Evolutionary conservation across 2,329 filamentous ascomycete species (phyloP), one percentile per base, ranked within the genome.

Genomic region (Purpureocillium takamizusanense): DNA sequence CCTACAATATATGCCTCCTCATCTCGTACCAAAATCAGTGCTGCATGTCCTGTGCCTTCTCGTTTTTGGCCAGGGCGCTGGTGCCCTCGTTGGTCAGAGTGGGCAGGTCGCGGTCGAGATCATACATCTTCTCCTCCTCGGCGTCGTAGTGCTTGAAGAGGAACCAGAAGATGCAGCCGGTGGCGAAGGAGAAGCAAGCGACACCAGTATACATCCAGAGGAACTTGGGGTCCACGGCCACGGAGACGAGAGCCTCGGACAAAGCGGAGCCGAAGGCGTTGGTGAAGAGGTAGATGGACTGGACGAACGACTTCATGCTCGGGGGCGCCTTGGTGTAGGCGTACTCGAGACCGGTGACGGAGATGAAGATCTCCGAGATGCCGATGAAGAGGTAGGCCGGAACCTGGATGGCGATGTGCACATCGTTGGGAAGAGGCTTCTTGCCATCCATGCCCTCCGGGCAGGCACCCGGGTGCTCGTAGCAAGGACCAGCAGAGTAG

Each of bases 251-350:
- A 3, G 78, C 72, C 47, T 80, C 74, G 3, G 73, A 76, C 16
- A 86, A 59, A 25, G 72, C 73, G 2, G 74, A 69, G 3, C 74
- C 74, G 33, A 76, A 66, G 3, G 76, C 77, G 33, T 65, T 74
- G 30, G 74, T 80, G 44, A 81, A 66, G 40, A 79, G 64, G 49
- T 74, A 80, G n/a, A 81, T 51, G 11, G 69, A 68, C 54, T 69
- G 70, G 23, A 76, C 65, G 64, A 76, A 76, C 1, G 73, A 76
- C 55, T 79, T 75, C 79, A 86, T 83, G 54, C 69, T 76, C 31
- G 72, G 71, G 2, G 81, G 81, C 0, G 82, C 81, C 59, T 86
- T 84, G 51, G 79, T 83, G 60, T 79, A 86, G 14, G 80, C 81
- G 47, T 86, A 85, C 55, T 86, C 82, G 10, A 83, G 70, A 43